phyloP scores from a whole-genome alignment of 129 eudicot species.

The Artemisia tridentata region DNA sequence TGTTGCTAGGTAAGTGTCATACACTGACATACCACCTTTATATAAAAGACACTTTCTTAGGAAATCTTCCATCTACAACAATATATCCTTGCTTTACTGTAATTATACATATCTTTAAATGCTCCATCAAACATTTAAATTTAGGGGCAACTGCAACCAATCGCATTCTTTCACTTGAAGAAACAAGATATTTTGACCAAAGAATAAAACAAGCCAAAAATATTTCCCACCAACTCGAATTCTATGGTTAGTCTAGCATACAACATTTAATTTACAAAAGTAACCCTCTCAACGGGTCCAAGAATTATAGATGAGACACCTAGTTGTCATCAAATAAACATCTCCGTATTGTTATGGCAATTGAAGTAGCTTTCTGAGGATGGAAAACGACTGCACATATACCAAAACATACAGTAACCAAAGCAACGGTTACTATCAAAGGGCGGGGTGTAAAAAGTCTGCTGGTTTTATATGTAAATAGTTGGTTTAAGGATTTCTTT shows the following conservation, averaged over 20 bases:
- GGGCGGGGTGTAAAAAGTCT: constrained; percentile 43
- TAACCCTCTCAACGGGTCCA: constrained; percentile 13
- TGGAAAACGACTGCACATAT: constrained; percentile 72
- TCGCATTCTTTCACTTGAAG: not conserved
- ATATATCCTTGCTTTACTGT: too few species aligned
- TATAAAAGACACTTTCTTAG: too few species aligned
- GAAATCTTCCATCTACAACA: too few species aligned
- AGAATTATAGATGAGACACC: constrained; percentile 4
- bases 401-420: constrained; percentile 70
- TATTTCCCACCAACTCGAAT: constrained; percentile 15
- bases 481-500: constrained; percentile 29
- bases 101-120: too few species aligned
- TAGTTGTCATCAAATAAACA: constrained; percentile 53
- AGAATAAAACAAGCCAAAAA: constrained; percentile 16
- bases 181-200: constrained; percentile 7
- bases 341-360: constrained; percentile 66
- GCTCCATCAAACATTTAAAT: too few species aligned
- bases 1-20: too few species aligned
- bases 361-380: constrained; percentile 52
- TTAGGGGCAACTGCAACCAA: not conserved
- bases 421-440: constrained; percentile 39
- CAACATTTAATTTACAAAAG: constrained; percentile 36
- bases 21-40: too few species aligned
- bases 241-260: constrained; percentile 30
- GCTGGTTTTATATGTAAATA: constrained; percentile 25